These are phyloP conservation scores for Diplodia seriata DNA, from an alignment of 2,329 filamentous ascomycete species.

Conservation along the genomic window DNA sequence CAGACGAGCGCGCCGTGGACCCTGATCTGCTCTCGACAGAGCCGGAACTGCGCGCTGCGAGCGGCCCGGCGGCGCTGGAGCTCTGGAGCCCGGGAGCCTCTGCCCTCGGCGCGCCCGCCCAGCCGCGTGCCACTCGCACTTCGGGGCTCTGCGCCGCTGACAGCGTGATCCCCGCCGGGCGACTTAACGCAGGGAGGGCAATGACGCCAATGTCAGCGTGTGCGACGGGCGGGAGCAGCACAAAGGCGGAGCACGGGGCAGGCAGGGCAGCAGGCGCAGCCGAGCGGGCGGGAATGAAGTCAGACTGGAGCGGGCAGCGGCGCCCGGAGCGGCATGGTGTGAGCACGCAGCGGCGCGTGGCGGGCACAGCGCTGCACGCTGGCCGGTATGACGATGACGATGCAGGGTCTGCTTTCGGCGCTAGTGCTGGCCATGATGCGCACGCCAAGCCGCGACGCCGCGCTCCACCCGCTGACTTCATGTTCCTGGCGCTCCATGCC, in stretches of 20 bases:
- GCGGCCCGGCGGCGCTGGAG: not conserved
- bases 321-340: too few relatives aligned
- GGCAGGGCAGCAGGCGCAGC: not conserved
- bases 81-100: too few relatives aligned
- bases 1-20: slow-evolving; percentile 7
- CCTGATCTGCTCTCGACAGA: slow-evolving; percentile 13
- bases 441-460: slow-evolving; percentile 21
- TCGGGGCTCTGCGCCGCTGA: not conserved
- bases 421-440: slow-evolving; percentile 9
- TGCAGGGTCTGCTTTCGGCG: slow-evolving; percentile 4
- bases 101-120: too few relatives aligned
- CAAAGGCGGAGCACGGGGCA: not conserved
- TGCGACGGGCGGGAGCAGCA: slow-evolving; percentile 16
- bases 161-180: not conserved
- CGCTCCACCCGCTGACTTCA: slow-evolving; percentile 19
- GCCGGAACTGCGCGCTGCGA: slow-evolving; percentile 3
- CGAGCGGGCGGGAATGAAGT: not conserved
- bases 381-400: slow-evolving; percentile 23
- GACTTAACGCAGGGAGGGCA: not conserved
- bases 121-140: not conserved
- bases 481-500: slow-evolving; percentile 10
- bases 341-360: too few relatives aligned
- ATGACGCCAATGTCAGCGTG: slow-evolving; percentile 17
- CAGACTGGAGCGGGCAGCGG: too few relatives aligned
- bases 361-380: not conserved